Evolutionary conservation across 2,329 filamentous ascomycete genomes (phyloP), one percentile per base, ranked within the genome.

Genomic region (Penicillium hordei): DNA sequence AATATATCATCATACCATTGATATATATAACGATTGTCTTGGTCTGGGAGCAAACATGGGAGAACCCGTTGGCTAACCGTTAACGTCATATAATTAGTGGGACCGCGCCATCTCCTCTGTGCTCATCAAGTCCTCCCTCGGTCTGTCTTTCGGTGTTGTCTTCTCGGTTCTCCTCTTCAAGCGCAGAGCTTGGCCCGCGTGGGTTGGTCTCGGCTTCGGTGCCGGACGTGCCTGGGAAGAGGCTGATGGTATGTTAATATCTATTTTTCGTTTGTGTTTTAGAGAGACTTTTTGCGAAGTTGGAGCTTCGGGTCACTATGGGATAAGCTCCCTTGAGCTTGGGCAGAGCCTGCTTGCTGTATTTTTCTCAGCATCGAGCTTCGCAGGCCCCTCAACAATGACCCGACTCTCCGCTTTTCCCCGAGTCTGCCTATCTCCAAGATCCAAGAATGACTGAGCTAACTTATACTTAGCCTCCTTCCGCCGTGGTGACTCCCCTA

Each of bases 161-260:
- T 97, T 99, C 83, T 97, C 94, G 61, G 93, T 99, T 61, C 89
- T 99, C 58, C 81, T 99, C 55, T 99, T 99, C 86, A 96, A 96
- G 85, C 89, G 95, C 78, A 89, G 94, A 81, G 91, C 94, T 66
- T 99, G 93, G 91, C 94, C 94, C 57, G 94, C 93, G n/a, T 94
- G 91, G 75, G 86, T 96, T 66, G 94, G 94, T 65, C 84, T 93
- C 55, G 94, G 94, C 57, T 97, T 99, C 76, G 94, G 95, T 75
- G 93, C 93, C 64, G 94, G 94, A 70, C 87, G 95, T 72, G 94
- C 94, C 58, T 99, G 96, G 83, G 94, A 99, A 79, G 94, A 99
- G 83, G 97, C 94, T 80, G 96, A 99, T 82, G 90, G 84, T 81
- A 88, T 81, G 79, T 73, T 62, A 56, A 65, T 56, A 45, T 53